Conservation (phyloP, 164 flowering plant species). For the Tetrastigma voinierianum region DNA sequence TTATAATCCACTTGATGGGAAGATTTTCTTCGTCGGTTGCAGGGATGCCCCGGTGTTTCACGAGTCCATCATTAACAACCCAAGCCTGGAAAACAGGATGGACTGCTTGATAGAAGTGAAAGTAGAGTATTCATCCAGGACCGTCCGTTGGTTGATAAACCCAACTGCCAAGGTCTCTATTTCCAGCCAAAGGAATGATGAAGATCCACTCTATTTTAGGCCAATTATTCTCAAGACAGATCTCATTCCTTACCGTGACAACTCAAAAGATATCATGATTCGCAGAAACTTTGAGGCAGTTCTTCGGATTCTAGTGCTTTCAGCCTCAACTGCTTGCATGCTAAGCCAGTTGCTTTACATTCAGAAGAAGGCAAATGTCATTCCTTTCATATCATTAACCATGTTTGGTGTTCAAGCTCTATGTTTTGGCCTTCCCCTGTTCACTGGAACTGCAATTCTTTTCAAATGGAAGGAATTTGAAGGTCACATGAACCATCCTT, state of each 20-base stretch:
- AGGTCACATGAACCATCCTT: neutral
- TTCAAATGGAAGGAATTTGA: constrained; percentile 2
- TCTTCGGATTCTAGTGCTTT: constrained; percentile 11
- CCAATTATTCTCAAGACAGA: constrained; percentile 10
- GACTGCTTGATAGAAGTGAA: constrained; percentile 22
- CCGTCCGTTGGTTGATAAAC: constrained; percentile 11
- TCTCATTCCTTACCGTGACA: neutral
- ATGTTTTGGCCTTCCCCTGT: neutral
- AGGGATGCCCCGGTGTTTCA: neutral
- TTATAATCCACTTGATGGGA: constrained; percentile 5
- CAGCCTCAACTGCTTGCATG: neutral
- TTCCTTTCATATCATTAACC: constrained; percentile 12
- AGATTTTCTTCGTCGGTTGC: constrained; percentile 10
- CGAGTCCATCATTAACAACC: neutral
- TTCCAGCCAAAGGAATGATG: constrained; percentile 14
- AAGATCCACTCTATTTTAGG: constrained; percentile 13
- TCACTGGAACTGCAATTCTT: neutral
- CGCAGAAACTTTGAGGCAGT: constrained; percentile 7
- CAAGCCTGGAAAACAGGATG: constrained; percentile 9
- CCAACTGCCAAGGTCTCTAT: constrained; percentile 15
- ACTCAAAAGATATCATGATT: neutral
- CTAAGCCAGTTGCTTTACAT: constrained; percentile 10
- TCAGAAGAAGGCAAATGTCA: neutral
- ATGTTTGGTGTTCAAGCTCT: constrained; percentile 12
- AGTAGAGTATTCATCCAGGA: constrained; percentile 14